A percentile compares a stretch with the other conserved stretches of the same genome.
phyloP scores from a whole-genome alignment of 352 stramenopile genomes.

The Globisporangium polare region DNA sequence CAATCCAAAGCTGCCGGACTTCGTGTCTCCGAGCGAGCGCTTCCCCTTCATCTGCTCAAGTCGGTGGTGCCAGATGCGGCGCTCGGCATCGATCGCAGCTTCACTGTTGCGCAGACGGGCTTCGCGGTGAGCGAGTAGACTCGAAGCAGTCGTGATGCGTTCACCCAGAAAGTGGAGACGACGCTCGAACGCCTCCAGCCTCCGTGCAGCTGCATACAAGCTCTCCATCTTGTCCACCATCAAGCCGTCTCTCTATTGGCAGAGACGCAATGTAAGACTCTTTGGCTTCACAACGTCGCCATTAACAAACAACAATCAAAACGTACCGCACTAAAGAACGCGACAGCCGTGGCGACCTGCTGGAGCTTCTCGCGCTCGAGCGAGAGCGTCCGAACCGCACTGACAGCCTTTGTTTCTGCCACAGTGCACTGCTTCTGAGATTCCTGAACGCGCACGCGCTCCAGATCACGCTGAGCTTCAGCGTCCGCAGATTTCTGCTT shows the following conservation, averaged over 20 bases:
- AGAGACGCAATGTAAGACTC: neutral
- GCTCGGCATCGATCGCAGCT: constrained; percentile 46
- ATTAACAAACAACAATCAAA: neutral
- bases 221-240: constrained; percentile 50
- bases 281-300: neutral
- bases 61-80: constrained; percentile 30
- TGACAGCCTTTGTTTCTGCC: constrained; percentile 39
- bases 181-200: constrained; percentile 37
- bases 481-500: constrained; percentile 46
- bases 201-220: constrained; percentile 22
- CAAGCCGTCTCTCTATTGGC: constrained; percentile 24
- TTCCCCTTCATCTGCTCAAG: constrained; percentile 24
- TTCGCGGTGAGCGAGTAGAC: constrained; percentile 46
- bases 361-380: constrained; percentile 45
- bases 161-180: constrained; percentile 36
- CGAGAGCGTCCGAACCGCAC: constrained; percentile 44
- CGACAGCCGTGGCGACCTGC: constrained; percentile 37
- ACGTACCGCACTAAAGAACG: constrained; percentile 38
- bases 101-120: constrained; percentile 60
- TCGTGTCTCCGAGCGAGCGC: neutral
- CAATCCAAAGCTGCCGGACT: neutral
- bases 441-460: constrained; percentile 31
- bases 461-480: constrained; percentile 59
- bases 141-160: constrained; percentile 35
- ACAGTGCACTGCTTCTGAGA: constrained; percentile 19